phyloP scores from a whole-genome alignment of 257 asterid genomes.

The Buddleja alternifolia region DNA sequence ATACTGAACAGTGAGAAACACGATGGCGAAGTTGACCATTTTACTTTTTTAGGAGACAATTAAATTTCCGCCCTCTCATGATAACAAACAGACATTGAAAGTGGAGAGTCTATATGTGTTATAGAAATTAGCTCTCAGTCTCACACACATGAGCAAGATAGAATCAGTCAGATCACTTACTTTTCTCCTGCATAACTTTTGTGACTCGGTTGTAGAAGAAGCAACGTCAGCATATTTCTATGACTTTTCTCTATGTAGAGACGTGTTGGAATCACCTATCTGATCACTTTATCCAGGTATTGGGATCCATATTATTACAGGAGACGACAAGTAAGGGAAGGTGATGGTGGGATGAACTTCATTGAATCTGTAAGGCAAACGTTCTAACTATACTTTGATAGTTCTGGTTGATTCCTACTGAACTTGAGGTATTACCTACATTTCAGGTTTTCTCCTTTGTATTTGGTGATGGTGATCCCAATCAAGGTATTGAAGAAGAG shows the following conservation, averaged over 20 bases:
- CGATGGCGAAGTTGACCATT: background rate
- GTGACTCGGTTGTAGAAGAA: background rate
- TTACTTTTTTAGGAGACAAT: constrained; percentile 3
- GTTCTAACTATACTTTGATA: constrained; percentile 3
- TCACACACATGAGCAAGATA: constrained; percentile 11
- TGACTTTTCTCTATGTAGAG: too few relatives aligned
- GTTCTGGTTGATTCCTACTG: constrained; percentile 28
- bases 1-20: background rate
- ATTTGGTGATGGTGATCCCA: constrained; percentile 99
- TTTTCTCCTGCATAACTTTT: constrained; percentile 13
- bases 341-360: constrained; percentile 77
- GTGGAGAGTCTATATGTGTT: constrained; percentile 4
- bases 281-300: constrained; percentile 57
- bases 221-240: too few relatives aligned
- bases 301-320: constrained; percentile 97
- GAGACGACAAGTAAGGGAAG: constrained; percentile 60
- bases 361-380: constrained; percentile 79
- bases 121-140: background rate
- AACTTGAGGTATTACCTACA: constrained; percentile 22
- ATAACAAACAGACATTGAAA: constrained; percentile 6
- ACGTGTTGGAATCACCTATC: constrained; percentile 11
- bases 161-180: background rate
- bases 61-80: constrained; percentile 8
- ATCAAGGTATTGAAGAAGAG: constrained; percentile 99
- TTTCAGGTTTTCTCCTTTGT: constrained; percentile 93